Evolutionary conservation across 2,329 filamentous ascomycete species (phyloP).

Genomic region (Pseudogymnoascus sp.): DNA sequence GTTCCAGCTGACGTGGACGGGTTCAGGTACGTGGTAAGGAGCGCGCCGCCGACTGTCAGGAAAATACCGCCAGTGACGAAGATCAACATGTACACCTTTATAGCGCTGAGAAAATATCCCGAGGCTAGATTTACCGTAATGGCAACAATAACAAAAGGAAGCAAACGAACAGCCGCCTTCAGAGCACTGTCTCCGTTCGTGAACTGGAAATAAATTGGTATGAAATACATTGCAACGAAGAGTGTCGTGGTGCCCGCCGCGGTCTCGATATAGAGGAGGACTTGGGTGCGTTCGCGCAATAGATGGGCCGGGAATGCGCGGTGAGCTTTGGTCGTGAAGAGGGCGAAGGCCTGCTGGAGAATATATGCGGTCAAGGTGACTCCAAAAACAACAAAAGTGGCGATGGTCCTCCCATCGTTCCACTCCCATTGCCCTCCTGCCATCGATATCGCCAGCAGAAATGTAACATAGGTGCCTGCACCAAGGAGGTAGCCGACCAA

Average conservation of each 20-base stretch:
- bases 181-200: constrained; percentile 31
- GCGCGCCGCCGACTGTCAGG: constrained; percentile 25
- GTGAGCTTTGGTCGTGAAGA: constrained; percentile 37
- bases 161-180: constrained; percentile 30
- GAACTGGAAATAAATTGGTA: constrained; percentile 43
- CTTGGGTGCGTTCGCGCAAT: constrained; percentile 30
- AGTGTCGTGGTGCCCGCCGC: constrained; percentile 26
- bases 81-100: constrained; percentile 31
- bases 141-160: constrained; percentile 34
- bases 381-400: constrained; percentile 40
- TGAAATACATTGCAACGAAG: constrained; percentile 32
- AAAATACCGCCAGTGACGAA: constrained; percentile 29
- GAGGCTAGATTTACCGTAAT: constrained; percentile 32
- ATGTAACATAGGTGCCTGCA: constrained; percentile 33
- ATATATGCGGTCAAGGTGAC: constrained; percentile 38
- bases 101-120: constrained; percentile 32
- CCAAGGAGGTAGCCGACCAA: constrained; percentile 38
- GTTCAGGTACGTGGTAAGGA: neutral
- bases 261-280: constrained; percentile 38
- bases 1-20: no score
- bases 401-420: constrained; percentile 38
- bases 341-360: constrained; percentile 39
- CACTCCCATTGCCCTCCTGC: constrained; percentile 45
- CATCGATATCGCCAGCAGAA: constrained; percentile 43
- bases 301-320: constrained; percentile 41